Conservation (phyloP, 805 yeast species). For the Candida rishiriensis region DNA sequence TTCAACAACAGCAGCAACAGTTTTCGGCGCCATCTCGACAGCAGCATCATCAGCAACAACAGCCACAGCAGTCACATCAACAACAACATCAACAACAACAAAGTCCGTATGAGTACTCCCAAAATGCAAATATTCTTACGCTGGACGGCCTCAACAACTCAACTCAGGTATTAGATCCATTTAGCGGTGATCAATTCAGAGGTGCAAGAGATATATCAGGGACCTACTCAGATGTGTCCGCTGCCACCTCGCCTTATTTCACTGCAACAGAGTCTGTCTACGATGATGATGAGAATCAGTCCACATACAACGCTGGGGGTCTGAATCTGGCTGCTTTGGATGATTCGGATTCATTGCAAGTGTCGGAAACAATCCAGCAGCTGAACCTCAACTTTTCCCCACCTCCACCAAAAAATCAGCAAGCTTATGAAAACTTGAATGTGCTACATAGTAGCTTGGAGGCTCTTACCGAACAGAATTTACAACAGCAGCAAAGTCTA, state of each 20-base stretch:
- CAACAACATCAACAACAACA: not conserved
- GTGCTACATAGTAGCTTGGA: constrained; percentile 8
- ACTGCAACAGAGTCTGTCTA: constrained; percentile 23
- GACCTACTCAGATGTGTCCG: constrained; percentile 20
- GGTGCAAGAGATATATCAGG: constrained; percentile 11
- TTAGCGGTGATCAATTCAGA: constrained; percentile 14
- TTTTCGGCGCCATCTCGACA: not conserved
- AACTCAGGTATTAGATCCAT: constrained; percentile 7
- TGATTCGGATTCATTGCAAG: constrained; percentile 11
- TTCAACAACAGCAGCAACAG: not conserved
- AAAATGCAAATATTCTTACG: not conserved
- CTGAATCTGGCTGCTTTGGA: constrained; percentile 1
- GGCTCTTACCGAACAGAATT: constrained; percentile 19
- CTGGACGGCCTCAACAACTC: too few species aligned
- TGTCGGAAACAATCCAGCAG: constrained; percentile 15
- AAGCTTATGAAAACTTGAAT: constrained; percentile 10
- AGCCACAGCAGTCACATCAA: not conserved
- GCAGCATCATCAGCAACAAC: not conserved
- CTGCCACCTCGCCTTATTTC: constrained; percentile 22
- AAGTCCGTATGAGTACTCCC: not conserved
- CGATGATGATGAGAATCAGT: constrained; percentile 17
- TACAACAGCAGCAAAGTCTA: constrained; percentile 15
- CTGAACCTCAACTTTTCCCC: constrained; percentile 9
- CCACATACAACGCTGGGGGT: constrained; percentile 3
- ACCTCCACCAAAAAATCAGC: constrained; percentile 2